Evolutionary conservation across 805 yeast species (phyloP), one percentile per base, ranked within the genome.

Genomic region (Sugiyamaella lignohabitans): DNA sequence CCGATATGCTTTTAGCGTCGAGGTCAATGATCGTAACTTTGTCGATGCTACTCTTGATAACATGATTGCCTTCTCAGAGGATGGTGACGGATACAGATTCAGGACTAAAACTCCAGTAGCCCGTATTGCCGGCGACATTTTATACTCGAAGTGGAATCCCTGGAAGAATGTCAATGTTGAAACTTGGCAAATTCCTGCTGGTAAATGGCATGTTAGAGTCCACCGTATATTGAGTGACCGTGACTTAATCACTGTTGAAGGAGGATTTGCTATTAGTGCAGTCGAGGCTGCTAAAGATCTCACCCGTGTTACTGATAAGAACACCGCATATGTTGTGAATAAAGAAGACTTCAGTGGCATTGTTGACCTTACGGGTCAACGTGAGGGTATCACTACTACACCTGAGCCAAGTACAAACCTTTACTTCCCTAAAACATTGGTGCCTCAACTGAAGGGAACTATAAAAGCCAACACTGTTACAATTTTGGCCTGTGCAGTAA

Each of bases 41-140:
- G 39, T 43, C 3, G 54, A 53, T 38, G 47, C 46, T 34, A 49
- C 57, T 2, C 42, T 47, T 2, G 59, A 53, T 38, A 52, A 38
- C 40, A 46, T 41, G 47, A 40, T 52, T 29, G 57, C 47, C 5
- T 43, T 53, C 30, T 42, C 56, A 4, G 48, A 43, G 29, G 56
- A 53, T 38, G 53, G 52, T 14, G 36, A 43, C 14, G 39, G 44
- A 18, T 53, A 35, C 40, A 21, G 55, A 16, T 5, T 46, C 27
- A 43, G 54, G 5, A 32, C 35, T 3, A 36, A n/a, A 23, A 34
- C 43, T 11, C 49, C 39, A n/a, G 45, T 44, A 20, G 43, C 45
- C 5, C 18, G 38, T 10, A 42, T 49, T 35, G 38, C 37, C 32
- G 45, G 42, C 17, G 30, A 30, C 16, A 23, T 37, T 5, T 43